phyloP scores from a whole-genome alignment of 345 rosid genomes.

The Aethionema arabicum region DNA sequence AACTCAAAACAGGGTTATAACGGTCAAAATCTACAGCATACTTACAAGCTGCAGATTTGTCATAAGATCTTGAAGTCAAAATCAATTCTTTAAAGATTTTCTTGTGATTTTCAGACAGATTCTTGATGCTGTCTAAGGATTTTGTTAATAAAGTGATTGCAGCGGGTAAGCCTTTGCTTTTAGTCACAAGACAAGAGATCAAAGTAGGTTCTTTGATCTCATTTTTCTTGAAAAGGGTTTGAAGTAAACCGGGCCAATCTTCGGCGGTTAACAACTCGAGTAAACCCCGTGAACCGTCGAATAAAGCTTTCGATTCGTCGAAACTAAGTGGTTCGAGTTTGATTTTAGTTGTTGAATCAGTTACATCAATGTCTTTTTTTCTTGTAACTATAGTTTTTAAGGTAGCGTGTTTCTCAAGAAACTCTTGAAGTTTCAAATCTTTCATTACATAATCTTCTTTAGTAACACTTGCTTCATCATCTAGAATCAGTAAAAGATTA shows the following conservation, averaged over 20 bases:
- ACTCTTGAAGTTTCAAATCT: background rate
- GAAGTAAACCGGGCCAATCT: constrained; percentile 15
- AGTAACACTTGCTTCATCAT: constrained; percentile 36
- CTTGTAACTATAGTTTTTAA: constrained; percentile 34
- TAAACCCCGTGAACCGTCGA: background rate
- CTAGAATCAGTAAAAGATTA: constrained; percentile 48
- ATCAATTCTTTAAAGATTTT: constrained; percentile 26
- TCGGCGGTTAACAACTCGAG: background rate
- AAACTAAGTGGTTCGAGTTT: constrained; percentile 28
- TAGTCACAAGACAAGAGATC: constrained; percentile 28
- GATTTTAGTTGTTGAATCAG: background rate
- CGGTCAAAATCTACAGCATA: background rate
- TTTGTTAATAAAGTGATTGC: constrained; percentile 40
- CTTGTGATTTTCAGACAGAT: constrained; percentile 17
- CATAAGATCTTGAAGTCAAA: constrained; percentile 19
- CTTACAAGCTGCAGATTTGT: constrained; percentile 15
- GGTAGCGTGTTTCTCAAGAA: background rate
- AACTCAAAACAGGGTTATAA: constrained; percentile 29
- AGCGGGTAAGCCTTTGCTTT: constrained; percentile 38
- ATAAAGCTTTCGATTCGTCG: constrained; percentile 7
- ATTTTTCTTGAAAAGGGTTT: background rate
- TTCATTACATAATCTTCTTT: constrained; percentile 5
- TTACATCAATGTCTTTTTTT: background rate
- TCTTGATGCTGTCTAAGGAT: constrained; percentile 23
- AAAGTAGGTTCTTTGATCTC: constrained; percentile 22